phyloP scores from a whole-genome alignment of 805 yeast species.

The Pichia heedii region DNA sequence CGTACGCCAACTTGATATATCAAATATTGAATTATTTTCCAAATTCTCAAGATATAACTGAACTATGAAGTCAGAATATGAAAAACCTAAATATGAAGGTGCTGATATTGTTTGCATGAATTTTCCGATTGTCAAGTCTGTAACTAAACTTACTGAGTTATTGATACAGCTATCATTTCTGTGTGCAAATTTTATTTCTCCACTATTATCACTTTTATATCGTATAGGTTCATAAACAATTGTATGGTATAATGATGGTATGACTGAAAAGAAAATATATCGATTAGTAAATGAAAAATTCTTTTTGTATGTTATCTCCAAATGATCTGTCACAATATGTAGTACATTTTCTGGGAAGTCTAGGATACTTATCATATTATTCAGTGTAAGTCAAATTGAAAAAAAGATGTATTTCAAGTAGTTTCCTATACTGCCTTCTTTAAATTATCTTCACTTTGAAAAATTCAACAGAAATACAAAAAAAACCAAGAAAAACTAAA shows the following conservation, averaged over 20 bases:
- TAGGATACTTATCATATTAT: conserved; percentile 13
- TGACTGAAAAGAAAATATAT: conserved; percentile 2
- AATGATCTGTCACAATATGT: conserved; percentile 1
- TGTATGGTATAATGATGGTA: conserved; percentile 2
- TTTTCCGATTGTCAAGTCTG: conserved; percentile 3
- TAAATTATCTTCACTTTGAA: too few species aligned
- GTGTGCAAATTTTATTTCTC: background rate
- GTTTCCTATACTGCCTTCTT: too few species aligned
- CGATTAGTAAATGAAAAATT: conserved; percentile 3
- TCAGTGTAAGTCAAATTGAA: too few species aligned
- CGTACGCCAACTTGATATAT: conserved; percentile 19
- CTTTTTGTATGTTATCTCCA: conserved; percentile 5
- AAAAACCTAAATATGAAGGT: conserved; percentile 15
- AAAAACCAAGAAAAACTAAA: too few species aligned
- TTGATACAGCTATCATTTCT: conserved; percentile 10
- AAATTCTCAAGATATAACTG: conserved; percentile 20
- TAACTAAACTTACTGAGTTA: conserved; percentile 1
- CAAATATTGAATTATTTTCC: conserved; percentile 8
- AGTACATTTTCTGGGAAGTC: conserved; percentile 10
- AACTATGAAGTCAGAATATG: conserved; percentile 18
- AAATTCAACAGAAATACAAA: too few species aligned
- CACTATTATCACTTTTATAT: conserved; percentile 1
- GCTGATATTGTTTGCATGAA: conserved; percentile 15
- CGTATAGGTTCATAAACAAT: conserved; percentile 12
- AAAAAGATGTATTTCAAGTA: too few species aligned